These are phyloP conservation scores for Colletotrichum tabaci DNA, from an alignment of 2,329 filamentous ascomycete genomes.

Conservation along the genomic window DNA sequence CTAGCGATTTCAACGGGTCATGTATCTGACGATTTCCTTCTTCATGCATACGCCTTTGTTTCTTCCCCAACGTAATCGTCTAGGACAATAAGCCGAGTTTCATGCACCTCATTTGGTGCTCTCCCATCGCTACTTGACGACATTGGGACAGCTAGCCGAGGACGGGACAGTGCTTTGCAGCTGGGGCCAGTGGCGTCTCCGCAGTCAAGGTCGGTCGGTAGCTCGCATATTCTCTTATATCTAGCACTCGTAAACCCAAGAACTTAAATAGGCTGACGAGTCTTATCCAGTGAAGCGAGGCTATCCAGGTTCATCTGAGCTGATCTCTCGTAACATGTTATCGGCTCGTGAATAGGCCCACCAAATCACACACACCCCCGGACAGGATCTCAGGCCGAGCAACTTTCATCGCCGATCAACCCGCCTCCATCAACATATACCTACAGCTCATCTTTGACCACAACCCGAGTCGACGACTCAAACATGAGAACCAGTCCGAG, in stretches of 20 bases:
- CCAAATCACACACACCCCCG: slow-evolving; percentile 8
- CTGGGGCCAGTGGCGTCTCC: slow-evolving; percentile 37
- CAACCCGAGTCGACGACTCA: slow-evolving; percentile 30
- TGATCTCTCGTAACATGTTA: slow-evolving; percentile 36
- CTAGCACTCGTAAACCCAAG: slow-evolving; percentile 6
- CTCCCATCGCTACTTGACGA: slow-evolving; percentile 12
- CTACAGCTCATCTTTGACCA: slow-evolving; percentile 29
- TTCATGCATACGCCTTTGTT: slow-evolving; percentile 25
- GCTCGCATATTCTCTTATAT: slow-evolving; percentile 36
- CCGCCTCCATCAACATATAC: slow-evolving; percentile 32
- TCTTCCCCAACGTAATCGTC: slow-evolving; percentile 30
- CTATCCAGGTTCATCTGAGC: slow-evolving; percentile 24
- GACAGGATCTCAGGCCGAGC: slow-evolving; percentile 36
- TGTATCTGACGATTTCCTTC: slow-evolving; percentile 34
- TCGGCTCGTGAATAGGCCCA: slow-evolving; percentile 30
- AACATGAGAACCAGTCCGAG: slow-evolving; percentile 43
- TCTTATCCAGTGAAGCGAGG: slow-evolving; percentile 22
- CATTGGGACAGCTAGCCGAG: slow-evolving; percentile 29
- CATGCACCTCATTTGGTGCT: slow-evolving; percentile 20
- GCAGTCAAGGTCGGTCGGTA: slow-evolving; percentile 35
- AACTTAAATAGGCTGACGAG: slow-evolving; percentile 31
- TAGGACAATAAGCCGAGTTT: slow-evolving; percentile 30
- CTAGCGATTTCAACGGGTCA: slow-evolving; percentile 36
- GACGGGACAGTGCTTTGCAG: slow-evolving; percentile 29
- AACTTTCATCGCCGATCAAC: slow-evolving; percentile 36